Base-by-base conservation (phyloP, 768 basidiomycete species). In the Podaxis sp. region DNA sequence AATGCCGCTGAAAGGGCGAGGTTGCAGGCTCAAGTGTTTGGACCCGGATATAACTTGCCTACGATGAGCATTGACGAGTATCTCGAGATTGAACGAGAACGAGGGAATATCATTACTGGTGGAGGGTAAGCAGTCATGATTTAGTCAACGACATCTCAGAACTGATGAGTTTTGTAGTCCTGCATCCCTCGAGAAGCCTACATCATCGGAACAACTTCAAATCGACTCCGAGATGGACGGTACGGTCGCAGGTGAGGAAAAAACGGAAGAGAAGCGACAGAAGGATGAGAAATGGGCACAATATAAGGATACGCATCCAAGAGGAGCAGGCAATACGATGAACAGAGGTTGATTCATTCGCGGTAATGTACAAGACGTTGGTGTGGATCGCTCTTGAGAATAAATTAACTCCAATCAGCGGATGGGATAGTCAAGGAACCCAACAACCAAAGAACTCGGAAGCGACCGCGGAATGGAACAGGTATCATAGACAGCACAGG, bases 11-110 rank as follows among this genome's bases (percentile, higher is more conserved):
- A 96, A 67, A 87, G 96, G 63, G 81, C 87, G 46, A 83, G 87
- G 26, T 71, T 97, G 5, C 88, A 89, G 70, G 76, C 83, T 1
- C 86, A 92, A 69, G 95, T 99, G 3, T 99, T 98, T 76, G 84
- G 88, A 15, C 85, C 93, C 13, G 85, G 84, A 11, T 87, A 97
- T 69, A 85, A 89, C 48, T 77, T 99, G 36, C 97, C 97, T 4
- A 95, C 94, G 0, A 98, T 99, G 97, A 84, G 92, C 1, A 85
- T 99, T 62, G 96, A 99, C 68, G 92, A 99, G 74, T 98, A 96
- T 71, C 82, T 99, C 36, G 86, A 92, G 70, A 86, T 93, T 61
- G 96, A 99, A 70, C 79, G 80, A 53, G 81, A 87, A 69, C 79
- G 91, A 61, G 96, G 96, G 0, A 95, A 94, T 58, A 87, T 99